Evolutionary conservation across 768 basidiomycete species (phyloP), one percentile per base, ranked within the genome.

Genomic region (Phylloporus sp.): DNA sequence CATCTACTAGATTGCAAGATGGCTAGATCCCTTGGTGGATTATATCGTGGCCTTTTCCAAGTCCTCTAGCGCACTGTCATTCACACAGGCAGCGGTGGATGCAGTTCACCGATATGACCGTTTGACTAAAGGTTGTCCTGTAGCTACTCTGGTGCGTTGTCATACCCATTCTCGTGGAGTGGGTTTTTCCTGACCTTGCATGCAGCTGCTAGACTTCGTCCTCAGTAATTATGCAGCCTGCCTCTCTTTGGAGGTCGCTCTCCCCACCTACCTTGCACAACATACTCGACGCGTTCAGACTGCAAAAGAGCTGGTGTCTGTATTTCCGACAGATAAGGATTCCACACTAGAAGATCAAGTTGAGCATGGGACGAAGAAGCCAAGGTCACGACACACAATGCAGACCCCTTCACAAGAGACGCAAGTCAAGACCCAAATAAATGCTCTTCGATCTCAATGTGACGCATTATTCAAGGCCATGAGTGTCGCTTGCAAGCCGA

Each of bases 301-400:
- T 11, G 10, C 22, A 12, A 40, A 40, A 22, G 39, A 40, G 9
- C 39, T 40, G 5, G 8, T 5, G 2, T 11, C 10, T 9, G 22
- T 40, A 10, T 10, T 43, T 28, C 26, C 13, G 26, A 32, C n/a
- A 26, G 24, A 18, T 5, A 47, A 60, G 58, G 27, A 51, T n/a
- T n/a, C n/a, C n/a, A n/a, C n/a, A n/a, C n/a, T n/a, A n/a, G n/a
- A n/a, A n/a, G n/a, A n/a, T n/a, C n/a, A n/a, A n/a, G n/a, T n/a
- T n/a, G n/a, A n/a, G n/a, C n/a, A n/a, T n/a, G n/a, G n/a, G n/a
- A n/a, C n/a, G n/a, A n/a, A n/a, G n/a, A n/a, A n/a, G n/a, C n/a
- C n/a, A n/a, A n/a, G n/a, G n/a, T n/a, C n/a, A n/a, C n/a, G n/a
- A n/a, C n/a, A n/a, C n/a, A n/a, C n/a, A n/a, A n/a, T n/a, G n/a